phyloP scores from a whole-genome alignment of 805 yeast genomes.

The Saturnispora diversa region DNA sequence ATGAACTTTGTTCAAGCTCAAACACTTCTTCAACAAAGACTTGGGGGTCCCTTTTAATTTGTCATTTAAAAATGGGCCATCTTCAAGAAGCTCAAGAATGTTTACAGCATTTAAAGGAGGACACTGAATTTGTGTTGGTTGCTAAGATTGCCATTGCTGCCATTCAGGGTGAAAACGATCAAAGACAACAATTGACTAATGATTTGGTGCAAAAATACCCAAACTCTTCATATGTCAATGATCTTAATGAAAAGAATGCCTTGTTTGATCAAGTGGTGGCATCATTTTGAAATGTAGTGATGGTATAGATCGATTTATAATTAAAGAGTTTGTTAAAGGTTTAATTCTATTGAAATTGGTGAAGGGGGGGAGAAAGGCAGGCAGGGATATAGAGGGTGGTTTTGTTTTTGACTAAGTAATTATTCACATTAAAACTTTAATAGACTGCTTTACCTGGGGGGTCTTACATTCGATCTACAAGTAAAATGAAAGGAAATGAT shows the following conservation, averaged over 20 bases:
- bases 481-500: too few species aligned
- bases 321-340: too few species aligned
- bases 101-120: slow-evolving; percentile 30
- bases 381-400: too few species aligned
- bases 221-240: slow-evolving; percentile 41
- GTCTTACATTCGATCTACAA: too few species aligned
- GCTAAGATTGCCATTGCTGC: slow-evolving; percentile 58
- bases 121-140: slow-evolving; percentile 32
- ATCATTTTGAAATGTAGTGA: slow-evolving; percentile 5
- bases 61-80: slow-evolving; percentile 73
- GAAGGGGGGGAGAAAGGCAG: too few species aligned
- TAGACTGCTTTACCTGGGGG: too few species aligned
- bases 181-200: slow-evolving; percentile 18
- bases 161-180: slow-evolving; percentile 36
- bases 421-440: too few species aligned
- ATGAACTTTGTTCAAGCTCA: slow-evolving; percentile 65
- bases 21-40: slow-evolving; percentile 36
- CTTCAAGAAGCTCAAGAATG: slow-evolving; percentile 75
- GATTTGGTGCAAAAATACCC: slow-evolving; percentile 43
- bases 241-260: slow-evolving; percentile 50
- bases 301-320: too few species aligned
- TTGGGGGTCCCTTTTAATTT: slow-evolving; percentile 56
- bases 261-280: slow-evolving; percentile 63
- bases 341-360: too few species aligned
- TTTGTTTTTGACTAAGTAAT: too few species aligned